A percentile compares a stretch with the other conserved stretches of the same genome.
phyloP scores from a whole-genome alignment of 306 rosid species.

The Pyrus betulifolia region DNA sequence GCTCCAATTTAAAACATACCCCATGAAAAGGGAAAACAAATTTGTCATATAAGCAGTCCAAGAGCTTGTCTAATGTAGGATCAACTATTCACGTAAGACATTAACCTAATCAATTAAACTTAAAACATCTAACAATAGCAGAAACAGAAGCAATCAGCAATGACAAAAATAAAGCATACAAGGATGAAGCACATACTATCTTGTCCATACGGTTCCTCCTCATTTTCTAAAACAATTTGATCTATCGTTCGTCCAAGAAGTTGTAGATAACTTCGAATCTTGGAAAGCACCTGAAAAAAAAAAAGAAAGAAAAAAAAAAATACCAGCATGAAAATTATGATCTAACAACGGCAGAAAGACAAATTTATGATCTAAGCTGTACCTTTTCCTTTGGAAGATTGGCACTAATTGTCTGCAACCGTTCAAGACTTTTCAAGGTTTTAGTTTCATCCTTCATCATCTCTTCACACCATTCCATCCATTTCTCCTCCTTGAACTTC shows the following conservation, averaged over 20 bases:
- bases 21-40: not conserved
- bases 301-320: not conserved
- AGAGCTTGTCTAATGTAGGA: not conserved
- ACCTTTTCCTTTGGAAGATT: slow-evolving; percentile 96
- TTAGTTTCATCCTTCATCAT: slow-evolving; percentile 75
- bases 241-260: slow-evolving; percentile 96
- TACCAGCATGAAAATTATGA: not conserved
- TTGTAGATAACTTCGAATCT: slow-evolving; percentile 84
- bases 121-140: not conserved
- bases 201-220: slow-evolving; percentile 76
- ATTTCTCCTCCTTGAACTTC: slow-evolving; percentile 96
- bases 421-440: slow-evolving; percentile 78
- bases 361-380: not conserved
- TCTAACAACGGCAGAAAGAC: not conserved
- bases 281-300: slow-evolving; percentile 65
- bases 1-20: not conserved
- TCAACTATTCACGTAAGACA: not conserved
- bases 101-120: not conserved
- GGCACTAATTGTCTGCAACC: slow-evolving; percentile 88
- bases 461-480: slow-evolving; percentile 99
- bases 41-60: not conserved
- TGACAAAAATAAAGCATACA: not conserved
- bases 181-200: slow-evolving; percentile 61
- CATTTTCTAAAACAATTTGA: slow-evolving; percentile 72
- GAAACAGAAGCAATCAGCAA: not conserved